Base-by-base conservation (phyloP, 2,329 filamentous ascomycete genomes). In the Alternaria consortialis region DNA sequence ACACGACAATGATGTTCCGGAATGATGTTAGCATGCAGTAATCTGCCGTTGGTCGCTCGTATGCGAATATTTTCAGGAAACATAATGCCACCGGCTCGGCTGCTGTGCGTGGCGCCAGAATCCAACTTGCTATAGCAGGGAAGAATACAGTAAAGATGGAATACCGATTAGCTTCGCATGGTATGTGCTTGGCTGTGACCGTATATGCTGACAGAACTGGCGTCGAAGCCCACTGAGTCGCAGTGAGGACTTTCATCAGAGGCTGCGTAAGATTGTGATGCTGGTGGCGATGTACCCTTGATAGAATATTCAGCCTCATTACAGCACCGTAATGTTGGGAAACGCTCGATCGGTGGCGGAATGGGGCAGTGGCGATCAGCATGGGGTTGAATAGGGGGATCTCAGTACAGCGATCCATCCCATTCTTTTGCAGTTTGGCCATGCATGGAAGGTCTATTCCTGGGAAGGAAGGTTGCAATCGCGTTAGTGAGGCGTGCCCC, bases 391-490 rank as follows among this genome's bases (percentile, higher is more conserved):
- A 50, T 25, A 50, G 46, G 46, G 46, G 46, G 31, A 50, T 50
- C 46, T 50, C 32, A 50, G 20, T 31, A 37, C 32, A 50, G 46
- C 34, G 46, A 50, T 37, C 32, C 34, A 7, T 23, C 23, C 32
- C 31, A 36, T 50, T 17, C 32, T 50, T 50, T 50, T 50, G 46
- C 46, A 36, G 46, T 50, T 48, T n/a, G 39, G 32, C 46, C 31
- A 36, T 50, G 46, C 32, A 50, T 31, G 27, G 32, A 50, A 50
- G 32, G 20, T 23, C 46, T 50, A 50, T 50, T 50, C 46, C 25
- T 50, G 46, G 46, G 46, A 37, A 36, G 34, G 32, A 50, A 50
- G 46, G 32, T 20, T 27, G 46, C 46, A 50, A 15, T 37, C 13
- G 46, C 20, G 32, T 50, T 32, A 50, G 34, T 50, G 46, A 50